Evolutionary conservation across 2,329 filamentous ascomycete genomes (phyloP).

Genomic region (Pezicula rhizophila): DNA sequence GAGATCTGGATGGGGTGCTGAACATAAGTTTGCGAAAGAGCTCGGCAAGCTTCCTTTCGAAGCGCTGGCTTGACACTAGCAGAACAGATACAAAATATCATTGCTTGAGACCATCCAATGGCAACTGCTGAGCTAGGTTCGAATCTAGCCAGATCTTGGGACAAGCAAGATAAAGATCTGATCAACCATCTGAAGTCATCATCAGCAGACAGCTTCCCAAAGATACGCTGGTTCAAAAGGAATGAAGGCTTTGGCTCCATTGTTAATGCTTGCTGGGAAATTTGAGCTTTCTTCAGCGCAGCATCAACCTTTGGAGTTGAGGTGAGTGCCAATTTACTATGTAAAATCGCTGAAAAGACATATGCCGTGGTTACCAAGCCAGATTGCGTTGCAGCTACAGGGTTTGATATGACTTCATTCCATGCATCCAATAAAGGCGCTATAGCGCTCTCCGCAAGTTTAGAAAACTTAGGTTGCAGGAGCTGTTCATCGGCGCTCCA

Average conservation of each 20-base stretch:
- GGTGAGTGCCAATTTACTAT: constrained; percentile 46
- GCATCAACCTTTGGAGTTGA: constrained; percentile 49
- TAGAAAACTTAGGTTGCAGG: constrained; percentile 39
- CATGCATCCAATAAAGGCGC: constrained; percentile 62
- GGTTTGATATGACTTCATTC: constrained; percentile 72
- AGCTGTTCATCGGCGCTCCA: constrained; percentile 46
- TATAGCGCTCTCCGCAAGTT: constrained; percentile 47
- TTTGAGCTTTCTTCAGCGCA: constrained; percentile 54
- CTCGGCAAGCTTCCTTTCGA: constrained; percentile 55
- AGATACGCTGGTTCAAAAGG: constrained; percentile 76
- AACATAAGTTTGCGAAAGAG: constrained; percentile 61
- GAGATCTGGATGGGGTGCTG: constrained; percentile 52
- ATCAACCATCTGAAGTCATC: constrained; percentile 77
- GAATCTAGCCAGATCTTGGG: constrained; percentile 40
- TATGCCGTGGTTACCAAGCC: constrained; percentile 77
- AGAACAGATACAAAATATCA: constrained; percentile 72
- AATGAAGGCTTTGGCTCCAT: constrained; percentile 81
- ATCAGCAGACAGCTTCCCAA: constrained; percentile 67
- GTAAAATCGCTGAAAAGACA: constrained; percentile 60
- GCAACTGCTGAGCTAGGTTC: constrained; percentile 45
- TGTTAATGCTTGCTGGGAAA: constrained; percentile 60
- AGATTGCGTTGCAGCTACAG: constrained; percentile 71
- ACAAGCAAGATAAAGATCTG: constrained; percentile 60
- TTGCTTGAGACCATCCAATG: constrained; percentile 74
- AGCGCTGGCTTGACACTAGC: constrained; percentile 53